Conservation (phyloP, 2,329 filamentous ascomycete genomes). For the Didymella keratinophila region DNA sequence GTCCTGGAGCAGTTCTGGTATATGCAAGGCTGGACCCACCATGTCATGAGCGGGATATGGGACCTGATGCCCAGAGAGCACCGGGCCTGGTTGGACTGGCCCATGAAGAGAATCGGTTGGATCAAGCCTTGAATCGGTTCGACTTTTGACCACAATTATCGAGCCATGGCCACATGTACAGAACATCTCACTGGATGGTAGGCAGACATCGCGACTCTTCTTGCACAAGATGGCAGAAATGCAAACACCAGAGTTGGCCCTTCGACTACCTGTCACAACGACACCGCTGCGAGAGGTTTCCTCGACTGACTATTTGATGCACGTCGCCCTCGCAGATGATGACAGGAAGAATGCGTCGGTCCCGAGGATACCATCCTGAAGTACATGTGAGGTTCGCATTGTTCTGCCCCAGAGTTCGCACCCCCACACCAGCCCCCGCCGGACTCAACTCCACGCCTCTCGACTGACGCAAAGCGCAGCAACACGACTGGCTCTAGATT, state of each 20-base stretch:
- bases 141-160: no score
- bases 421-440: not conserved
- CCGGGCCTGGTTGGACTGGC: constrained; percentile 35
- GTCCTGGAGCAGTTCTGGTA: constrained; percentile 44
- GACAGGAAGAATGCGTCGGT: not conserved
- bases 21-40: constrained; percentile 42
- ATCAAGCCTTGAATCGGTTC: constrained; percentile 26
- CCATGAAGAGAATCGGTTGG: constrained; percentile 34
- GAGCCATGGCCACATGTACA: no score
- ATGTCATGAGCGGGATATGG: constrained; percentile 39
- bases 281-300: not conserved
- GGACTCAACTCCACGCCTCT: not conserved
- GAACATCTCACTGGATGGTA: not conserved
- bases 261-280: not conserved
- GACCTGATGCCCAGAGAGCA: constrained; percentile 29
- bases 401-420: not conserved
- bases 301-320: not conserved
- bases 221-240: not conserved
- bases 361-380: not conserved
- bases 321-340: not conserved
- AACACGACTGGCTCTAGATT: not conserved
- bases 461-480: not conserved
- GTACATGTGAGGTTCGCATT: not conserved
- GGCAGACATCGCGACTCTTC: not conserved
- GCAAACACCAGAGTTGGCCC: not conserved